Conservation (phyloP, 768 basidiomycete species). For the Kwoniella sp. region DNA sequence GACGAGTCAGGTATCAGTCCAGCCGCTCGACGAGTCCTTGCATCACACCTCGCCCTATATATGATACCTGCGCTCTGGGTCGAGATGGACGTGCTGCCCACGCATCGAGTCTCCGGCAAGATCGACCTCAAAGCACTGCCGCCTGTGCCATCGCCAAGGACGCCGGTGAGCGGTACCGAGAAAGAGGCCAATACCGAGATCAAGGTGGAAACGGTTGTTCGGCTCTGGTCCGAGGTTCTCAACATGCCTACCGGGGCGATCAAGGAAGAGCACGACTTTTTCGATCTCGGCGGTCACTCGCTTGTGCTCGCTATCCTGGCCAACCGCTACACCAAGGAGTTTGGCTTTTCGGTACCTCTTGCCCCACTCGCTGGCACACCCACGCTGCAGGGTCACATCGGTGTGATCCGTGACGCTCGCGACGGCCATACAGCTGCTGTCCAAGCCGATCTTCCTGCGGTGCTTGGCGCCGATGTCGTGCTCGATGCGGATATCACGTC, state of each 20-base stretch:
- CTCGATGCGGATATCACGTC: conserved; percentile 21
- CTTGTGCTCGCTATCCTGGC: conserved; percentile 24
- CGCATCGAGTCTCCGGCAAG: conserved; percentile 25
- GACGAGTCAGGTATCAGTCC: conserved; percentile 22
- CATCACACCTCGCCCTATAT: conserved; percentile 12
- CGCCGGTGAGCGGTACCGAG: conserved; percentile 5
- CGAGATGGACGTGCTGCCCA: conserved; percentile 22
- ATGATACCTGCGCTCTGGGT: conserved; percentile 28
- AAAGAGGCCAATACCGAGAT: conserved; percentile 24
- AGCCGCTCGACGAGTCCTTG: conserved; percentile 14
- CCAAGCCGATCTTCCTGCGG: conserved; percentile 24
- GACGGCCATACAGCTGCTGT: conserved; percentile 22
- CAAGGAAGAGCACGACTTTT: conserved; percentile 22
- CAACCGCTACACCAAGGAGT: conserved; percentile 19
- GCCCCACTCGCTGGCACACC: conserved; percentile 23
- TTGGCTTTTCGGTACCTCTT: conserved; percentile 27
- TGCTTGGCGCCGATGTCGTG: conserved; percentile 11
- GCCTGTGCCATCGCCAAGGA: conserved; percentile 12
- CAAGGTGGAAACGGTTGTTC: conserved; percentile 9
- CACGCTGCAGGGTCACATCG: conserved; percentile 20
- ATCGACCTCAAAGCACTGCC: conserved; percentile 30
- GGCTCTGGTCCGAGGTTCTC: conserved; percentile 24
- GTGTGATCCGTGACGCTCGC: conserved; percentile 13
- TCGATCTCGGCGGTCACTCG: conserved; percentile 28
- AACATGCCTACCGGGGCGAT: conserved; percentile 21